Conservation (phyloP, 148 eudicot species). For the Suaeda aralocaspica region DNA sequence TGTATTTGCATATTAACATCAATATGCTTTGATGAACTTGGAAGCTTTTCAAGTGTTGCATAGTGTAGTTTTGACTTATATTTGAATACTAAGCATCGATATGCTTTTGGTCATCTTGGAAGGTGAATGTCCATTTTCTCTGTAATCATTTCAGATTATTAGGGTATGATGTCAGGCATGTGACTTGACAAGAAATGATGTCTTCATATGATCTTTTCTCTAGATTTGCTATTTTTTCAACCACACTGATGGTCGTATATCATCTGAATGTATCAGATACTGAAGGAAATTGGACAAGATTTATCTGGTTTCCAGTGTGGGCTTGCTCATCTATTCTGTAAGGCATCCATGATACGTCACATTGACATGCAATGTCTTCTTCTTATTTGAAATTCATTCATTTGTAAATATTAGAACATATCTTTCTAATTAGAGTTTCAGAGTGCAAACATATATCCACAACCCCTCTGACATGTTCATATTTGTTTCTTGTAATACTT, state of each 20-base stretch:
- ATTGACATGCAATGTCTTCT: not conserved
- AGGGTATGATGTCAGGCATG: too few relatives aligned
- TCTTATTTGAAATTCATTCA: not conserved
- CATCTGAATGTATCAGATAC: slow-evolving; percentile 39
- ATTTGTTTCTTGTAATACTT: slow-evolving; percentile 20
- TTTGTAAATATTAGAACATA: not conserved
- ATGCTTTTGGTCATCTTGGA: too few relatives aligned
- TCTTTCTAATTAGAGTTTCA: too few relatives aligned
- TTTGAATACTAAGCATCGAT: too few relatives aligned
- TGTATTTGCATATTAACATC: too few relatives aligned
- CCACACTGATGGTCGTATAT: not conserved
- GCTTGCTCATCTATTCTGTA: slow-evolving; percentile 88
- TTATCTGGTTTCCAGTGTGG: slow-evolving; percentile 86
- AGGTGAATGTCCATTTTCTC: too few relatives aligned
- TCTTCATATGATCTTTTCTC: not conserved
- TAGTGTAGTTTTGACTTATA: not conserved
- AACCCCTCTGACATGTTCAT: not conserved
- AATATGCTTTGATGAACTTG: not conserved
- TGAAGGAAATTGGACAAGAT: slow-evolving; percentile 85
- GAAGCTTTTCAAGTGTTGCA: not conserved
- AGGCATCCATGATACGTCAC: slow-evolving; percentile 25
- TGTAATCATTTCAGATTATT: not conserved
- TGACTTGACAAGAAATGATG: too few relatives aligned
- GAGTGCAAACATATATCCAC: too few relatives aligned
- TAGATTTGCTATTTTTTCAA: too few relatives aligned